Percentiles rank a stretch among this genome's conserved stretches.
These are phyloP conservation scores for Amyloporia xantha DNA, from an alignment of 768 basidiomycete genomes.

Conservation along the genomic window DNA sequence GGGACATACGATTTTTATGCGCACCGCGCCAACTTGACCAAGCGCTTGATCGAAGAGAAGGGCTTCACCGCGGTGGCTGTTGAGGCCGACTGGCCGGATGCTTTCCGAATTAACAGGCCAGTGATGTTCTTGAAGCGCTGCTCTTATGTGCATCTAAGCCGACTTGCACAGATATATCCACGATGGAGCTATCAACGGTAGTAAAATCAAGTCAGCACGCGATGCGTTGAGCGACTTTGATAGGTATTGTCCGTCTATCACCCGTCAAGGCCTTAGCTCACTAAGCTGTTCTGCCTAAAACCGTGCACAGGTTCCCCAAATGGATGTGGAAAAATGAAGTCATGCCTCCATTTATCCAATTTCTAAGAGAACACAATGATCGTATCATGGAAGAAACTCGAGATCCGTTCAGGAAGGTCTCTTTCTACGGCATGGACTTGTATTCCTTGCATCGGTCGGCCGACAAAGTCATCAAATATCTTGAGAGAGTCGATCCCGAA, in stretches of 20 bases:
- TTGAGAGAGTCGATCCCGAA: slow-evolving; percentile 22
- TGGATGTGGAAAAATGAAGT: slow-evolving; percentile 29
- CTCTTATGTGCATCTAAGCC: slow-evolving; percentile 2
- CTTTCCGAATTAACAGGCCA: slow-evolving; percentile 22
- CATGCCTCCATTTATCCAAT: slow-evolving; percentile 21
- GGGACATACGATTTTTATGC: slow-evolving; percentile 26
- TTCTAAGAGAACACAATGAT: slow-evolving; percentile 18
- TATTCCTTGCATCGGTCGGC: slow-evolving; percentile 23
- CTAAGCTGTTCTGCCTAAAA: no score
- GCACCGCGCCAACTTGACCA: slow-evolving; percentile 24
- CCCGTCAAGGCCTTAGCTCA: no score
- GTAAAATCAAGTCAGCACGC: slow-evolving; percentile 10
- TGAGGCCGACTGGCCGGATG: slow-evolving; percentile 29
- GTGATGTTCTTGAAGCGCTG: background rate
- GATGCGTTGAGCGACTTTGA: slow-evolving; percentile 16
- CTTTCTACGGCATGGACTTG: slow-evolving; percentile 24
- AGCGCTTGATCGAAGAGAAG: slow-evolving; percentile 24
- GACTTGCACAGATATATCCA: slow-evolving; percentile 15
- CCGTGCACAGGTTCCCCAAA: slow-evolving; percentile 19
- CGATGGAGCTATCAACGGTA: slow-evolving; percentile 8
- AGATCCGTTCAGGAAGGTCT: slow-evolving; percentile 14
- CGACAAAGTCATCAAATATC: slow-evolving; percentile 20
- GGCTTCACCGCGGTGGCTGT: slow-evolving; percentile 24
- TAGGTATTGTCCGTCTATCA: slow-evolving; percentile 14
- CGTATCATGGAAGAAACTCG: slow-evolving; percentile 7